phyloP scores from a whole-genome alignment of 305 asterid species.

The Salvia sclarea region DNA sequence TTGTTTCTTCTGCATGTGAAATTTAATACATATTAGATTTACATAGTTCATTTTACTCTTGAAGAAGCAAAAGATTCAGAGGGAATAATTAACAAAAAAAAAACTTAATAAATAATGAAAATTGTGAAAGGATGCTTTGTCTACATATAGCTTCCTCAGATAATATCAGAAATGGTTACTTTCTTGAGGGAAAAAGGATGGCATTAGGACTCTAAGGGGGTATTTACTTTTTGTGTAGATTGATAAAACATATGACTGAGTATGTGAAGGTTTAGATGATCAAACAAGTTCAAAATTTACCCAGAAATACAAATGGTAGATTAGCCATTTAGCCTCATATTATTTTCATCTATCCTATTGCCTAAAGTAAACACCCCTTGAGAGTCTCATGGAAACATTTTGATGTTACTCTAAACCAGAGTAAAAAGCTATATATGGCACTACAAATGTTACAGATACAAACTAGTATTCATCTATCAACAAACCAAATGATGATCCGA shows the following conservation, averaged over 20 bases:
- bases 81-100: background rate
- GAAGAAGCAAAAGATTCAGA: background rate
- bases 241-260: background rate
- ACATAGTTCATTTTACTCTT: background rate
- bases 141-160: background rate
- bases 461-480: background rate
- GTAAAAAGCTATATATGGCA: background rate
- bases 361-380: background rate
- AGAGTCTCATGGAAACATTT: background rate
- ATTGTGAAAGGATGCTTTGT: background rate
- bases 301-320: background rate
- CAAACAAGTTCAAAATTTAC: background rate
- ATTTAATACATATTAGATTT: background rate
- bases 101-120: background rate
- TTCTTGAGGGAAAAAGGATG: background rate
- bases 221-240: too few species aligned
- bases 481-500: background rate
- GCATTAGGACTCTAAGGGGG: background rate
- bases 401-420: background rate
- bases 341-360: too few species aligned
- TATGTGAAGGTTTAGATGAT: background rate
- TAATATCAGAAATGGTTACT: conserved; percentile 3
- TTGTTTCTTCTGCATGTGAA: conserved; percentile 62
- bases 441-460: background rate
- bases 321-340: too few species aligned